Base-by-base conservation (phyloP, 257 asterid genomes). In the Solanum clarkiae region DNA sequence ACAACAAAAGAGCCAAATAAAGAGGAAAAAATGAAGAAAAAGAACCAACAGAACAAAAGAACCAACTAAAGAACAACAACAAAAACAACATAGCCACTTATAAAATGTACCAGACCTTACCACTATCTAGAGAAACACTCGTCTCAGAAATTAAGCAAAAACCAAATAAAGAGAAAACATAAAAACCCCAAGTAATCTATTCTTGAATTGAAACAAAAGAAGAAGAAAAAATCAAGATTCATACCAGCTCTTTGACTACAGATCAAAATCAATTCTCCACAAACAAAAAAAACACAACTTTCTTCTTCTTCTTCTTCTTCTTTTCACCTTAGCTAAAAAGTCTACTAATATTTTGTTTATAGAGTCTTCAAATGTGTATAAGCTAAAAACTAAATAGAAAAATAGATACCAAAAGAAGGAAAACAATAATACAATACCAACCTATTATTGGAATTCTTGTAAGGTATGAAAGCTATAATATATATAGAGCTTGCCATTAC, bases 201-300 rank as follows among this genome's bases (percentile, higher is more conserved):
- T 66, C 45, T 60, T 32, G n/a, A 16, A 69, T 29, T 42, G 10
- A 9, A 32, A 18, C 29, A 17, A 32, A 45, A n/a, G 10, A 14
- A 63, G 15, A 47, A 65, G 20, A 17, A 80, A 59, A 47, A 16
- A 36, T 36, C 62, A 22, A 77, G 55, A 22, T 47, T 49, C 81
- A 66, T 88, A 86, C 89, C 90, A 66, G 87, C 77, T 71, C 16
- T 57, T 51, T 17, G 45, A 51, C 26, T 53, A 53, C 26, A 86
- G 69, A 84, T 60, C 51, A 84, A 86, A 85, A 86, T 60, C 80
- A 86, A 82, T 17, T 77, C 45, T 65, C 84, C 69, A 49, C 44
- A 32, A 77, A 40, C 1, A 4, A 63, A 85, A 84, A 87, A 36
- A 54, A 4, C 56, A 40, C 62, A 66, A 65, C 26, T 45, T 26